Conservation (phyloP, 768 basidiomycete species). For the Hericium alpestre region DNA sequence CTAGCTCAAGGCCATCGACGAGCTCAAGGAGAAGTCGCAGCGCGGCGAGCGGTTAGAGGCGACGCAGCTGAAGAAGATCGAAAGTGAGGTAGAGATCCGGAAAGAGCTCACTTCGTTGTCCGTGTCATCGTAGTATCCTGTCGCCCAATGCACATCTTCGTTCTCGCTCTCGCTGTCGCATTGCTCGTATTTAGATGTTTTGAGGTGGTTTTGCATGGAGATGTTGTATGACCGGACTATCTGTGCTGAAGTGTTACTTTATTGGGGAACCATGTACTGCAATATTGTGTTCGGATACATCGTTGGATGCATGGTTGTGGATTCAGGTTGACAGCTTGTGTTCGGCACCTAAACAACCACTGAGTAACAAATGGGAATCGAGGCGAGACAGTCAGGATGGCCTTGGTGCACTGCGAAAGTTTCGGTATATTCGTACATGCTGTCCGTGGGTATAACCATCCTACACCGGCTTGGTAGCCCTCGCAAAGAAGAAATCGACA, state of each 20-base stretch:
- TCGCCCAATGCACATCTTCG: no score
- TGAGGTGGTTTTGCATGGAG: no score
- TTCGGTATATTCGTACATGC: no score
- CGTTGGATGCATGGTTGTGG: background rate
- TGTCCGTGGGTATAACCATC: background rate
- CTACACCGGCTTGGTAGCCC: slow-evolving; percentile 29
- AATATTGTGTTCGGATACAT: slow-evolving; percentile 3
- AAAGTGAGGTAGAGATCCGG: slow-evolving; percentile 75
- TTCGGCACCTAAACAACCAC: no score
- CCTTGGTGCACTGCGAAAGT: no score
- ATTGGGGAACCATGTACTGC: background rate
- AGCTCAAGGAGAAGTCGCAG: slow-evolving; percentile 85
- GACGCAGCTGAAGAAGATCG: slow-evolving; percentile 96
- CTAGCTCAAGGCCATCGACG: slow-evolving; percentile 96
- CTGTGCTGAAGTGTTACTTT: no score
- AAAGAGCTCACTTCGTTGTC: slow-evolving; percentile 52
- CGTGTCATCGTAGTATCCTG: no score
- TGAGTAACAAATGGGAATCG: no score
- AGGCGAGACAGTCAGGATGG: no score
- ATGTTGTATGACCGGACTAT: no score
- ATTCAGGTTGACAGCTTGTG: background rate
- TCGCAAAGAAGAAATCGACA: slow-evolving; percentile 46
- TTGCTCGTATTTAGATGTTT: no score
- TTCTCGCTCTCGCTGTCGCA: no score
- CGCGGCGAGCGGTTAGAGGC: slow-evolving; percentile 88